Percentiles rank a stretch among this genome's conserved stretches.
phyloP scores from a whole-genome alignment of 352 stramenopile genomes.

The Globisporangium viniferum region DNA sequence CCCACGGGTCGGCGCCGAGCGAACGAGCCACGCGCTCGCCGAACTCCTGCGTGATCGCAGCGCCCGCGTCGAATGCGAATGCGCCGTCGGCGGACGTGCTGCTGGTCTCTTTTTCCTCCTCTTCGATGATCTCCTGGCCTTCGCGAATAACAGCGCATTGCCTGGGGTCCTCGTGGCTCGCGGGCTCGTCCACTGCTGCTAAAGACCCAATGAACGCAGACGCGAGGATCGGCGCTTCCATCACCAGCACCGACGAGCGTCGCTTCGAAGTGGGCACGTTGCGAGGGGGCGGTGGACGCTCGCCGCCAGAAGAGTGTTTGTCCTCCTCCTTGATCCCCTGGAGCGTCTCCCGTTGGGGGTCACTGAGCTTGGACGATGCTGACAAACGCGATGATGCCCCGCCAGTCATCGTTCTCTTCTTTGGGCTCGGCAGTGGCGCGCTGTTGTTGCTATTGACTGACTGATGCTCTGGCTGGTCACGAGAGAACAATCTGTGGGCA shows the following conservation, averaged over 20 bases:
- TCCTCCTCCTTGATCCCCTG: conserved; percentile 48
- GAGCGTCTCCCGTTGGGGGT: conserved; percentile 22
- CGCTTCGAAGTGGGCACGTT: conserved; percentile 17
- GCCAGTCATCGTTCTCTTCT: conserved; percentile 11
- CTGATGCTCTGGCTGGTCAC: conserved; percentile 7
- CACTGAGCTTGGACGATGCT: neutral
- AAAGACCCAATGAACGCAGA: conserved; percentile 29
- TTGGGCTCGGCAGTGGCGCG: conserved; percentile 11
- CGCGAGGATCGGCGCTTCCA: conserved; percentile 61
- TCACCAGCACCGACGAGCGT: conserved; percentile 16
- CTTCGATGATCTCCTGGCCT: neutral
- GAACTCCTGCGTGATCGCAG: conserved; percentile 65
- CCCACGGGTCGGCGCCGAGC: conserved; percentile 71
- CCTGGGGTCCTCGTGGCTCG: conserved; percentile 21
- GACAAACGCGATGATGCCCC: neutral
- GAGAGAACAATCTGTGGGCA: conserved; percentile 23
- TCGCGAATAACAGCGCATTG: neutral
- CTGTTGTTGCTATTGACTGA: conserved; percentile 13
- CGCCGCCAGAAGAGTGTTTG: neutral
- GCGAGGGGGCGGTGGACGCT: conserved; percentile 18
- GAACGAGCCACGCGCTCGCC: conserved; percentile 66
- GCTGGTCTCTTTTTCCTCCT: conserved; percentile 1
- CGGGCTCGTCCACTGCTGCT: conserved; percentile 7
- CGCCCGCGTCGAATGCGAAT: conserved; percentile 54
- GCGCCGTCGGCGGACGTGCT: neutral